A percentile compares a stretch with the other conserved stretches of the same genome.
Evolutionary conservation across 129 eudicot species (phyloP).

Genomic region (Ambrosia trifida): DNA sequence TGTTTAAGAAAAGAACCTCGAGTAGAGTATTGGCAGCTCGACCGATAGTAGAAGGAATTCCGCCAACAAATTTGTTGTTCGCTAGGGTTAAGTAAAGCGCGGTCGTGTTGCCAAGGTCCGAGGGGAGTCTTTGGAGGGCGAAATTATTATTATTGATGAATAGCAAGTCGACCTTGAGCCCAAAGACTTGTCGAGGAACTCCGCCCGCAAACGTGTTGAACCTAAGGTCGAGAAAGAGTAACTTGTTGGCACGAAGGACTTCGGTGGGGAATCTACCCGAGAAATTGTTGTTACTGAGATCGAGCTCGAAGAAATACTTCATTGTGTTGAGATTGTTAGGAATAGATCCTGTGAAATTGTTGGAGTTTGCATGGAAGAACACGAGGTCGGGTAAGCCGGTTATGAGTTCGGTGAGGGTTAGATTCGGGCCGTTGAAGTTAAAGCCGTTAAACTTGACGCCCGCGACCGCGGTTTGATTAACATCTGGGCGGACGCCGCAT

Average conservation of each 20-base stretch:
- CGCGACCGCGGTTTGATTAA: constrained; percentile 16
- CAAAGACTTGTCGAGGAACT: constrained; percentile 40
- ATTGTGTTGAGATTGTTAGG: constrained; percentile 12
- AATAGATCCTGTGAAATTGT: constrained; percentile 39
- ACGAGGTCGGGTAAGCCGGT: constrained; percentile 39
- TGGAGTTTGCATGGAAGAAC: constrained; percentile 56
- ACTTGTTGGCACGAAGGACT: constrained; percentile 20
- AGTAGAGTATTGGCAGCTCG: constrained; percentile 21
- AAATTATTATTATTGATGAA: constrained; percentile 50
- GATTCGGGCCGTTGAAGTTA: constrained; percentile 23
- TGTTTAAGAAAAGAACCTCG: constrained; percentile 43
- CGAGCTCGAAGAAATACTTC: constrained; percentile 39
- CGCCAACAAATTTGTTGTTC: constrained; percentile 40
- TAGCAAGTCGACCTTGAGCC: constrained; percentile 38
- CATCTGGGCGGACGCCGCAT: constrained; percentile 29
- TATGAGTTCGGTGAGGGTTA: constrained; percentile 32
- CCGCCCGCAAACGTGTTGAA: constrained; percentile 39
- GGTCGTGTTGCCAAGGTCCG: constrained; percentile 36
- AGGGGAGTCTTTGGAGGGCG: constrained; percentile 33
- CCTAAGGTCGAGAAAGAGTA: constrained; percentile 46
- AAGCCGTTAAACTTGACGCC: constrained; percentile 45
- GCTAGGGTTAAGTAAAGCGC: constrained; percentile 43
- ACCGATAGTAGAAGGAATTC: constrained; percentile 44
- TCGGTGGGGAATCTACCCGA: constrained; percentile 34
- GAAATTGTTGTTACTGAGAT: constrained; percentile 45